Conservation (phyloP, 2,329 filamentous ascomycete species). For the Moelleriella libera region DNA sequence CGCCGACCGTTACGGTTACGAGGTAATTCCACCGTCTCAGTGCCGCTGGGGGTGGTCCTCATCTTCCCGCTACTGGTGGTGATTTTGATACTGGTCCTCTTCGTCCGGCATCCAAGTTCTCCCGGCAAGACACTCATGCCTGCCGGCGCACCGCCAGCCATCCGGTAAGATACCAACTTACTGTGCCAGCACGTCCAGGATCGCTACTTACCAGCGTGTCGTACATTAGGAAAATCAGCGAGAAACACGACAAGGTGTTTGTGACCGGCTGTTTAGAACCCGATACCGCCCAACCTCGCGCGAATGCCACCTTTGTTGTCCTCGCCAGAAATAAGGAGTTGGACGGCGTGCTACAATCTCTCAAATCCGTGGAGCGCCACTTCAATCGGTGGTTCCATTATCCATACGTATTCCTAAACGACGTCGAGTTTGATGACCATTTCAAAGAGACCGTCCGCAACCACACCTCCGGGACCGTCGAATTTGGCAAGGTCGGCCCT, state of each 20-base stretch:
- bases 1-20: constrained; percentile 73
- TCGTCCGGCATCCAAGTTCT: constrained; percentile 75
- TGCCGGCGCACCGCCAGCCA: constrained; percentile 72
- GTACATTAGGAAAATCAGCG: constrained; percentile 70
- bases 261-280: constrained; percentile 77
- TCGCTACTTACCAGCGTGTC: background rate
- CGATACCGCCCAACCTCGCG: constrained; percentile 64
- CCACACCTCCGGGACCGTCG: constrained; percentile 74
- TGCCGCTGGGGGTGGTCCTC: constrained; percentile 83
- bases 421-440: constrained; percentile 87
- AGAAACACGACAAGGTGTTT: constrained; percentile 95
- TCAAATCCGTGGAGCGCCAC: constrained; percentile 95
- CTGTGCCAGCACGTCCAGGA: background rate
- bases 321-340: constrained; percentile 92
- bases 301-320: constrained; percentile 92
- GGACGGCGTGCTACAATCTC: constrained; percentile 86
- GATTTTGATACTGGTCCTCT: constrained; percentile 77
- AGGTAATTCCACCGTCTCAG: constrained; percentile 83
- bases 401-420: constrained; percentile 95
- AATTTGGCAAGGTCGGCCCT: constrained; percentile 86
- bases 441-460: constrained; percentile 83
- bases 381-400: constrained; percentile 99
- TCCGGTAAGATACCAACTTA: constrained; percentile 46
- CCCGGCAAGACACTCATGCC: constrained; percentile 76
- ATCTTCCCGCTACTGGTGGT: constrained; percentile 87